Conservation (phyloP, 805 yeast species). For the Metschnikowia santaceciliae region DNA sequence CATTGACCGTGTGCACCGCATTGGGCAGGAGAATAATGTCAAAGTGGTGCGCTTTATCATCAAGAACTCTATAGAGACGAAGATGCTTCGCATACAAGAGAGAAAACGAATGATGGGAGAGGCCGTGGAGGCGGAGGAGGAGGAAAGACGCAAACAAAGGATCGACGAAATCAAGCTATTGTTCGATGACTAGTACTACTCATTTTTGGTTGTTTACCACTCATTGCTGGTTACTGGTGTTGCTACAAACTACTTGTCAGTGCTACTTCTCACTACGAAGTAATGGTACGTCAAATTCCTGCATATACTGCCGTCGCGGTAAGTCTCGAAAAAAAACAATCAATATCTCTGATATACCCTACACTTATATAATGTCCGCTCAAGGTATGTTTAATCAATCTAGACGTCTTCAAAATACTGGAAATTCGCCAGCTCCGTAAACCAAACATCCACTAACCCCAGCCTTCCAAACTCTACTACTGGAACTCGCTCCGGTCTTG, state of each 20-base stretch:
- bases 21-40: conserved; percentile 76
- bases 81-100: conserved; percentile 85
- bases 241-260: too few relatives aligned
- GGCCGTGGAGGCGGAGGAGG: conserved; percentile 71
- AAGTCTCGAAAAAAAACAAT: conserved; percentile 3
- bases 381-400: conserved; percentile 25
- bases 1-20: conserved; percentile 83
- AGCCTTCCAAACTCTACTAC: conserved; percentile 16
- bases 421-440: conserved; percentile 11
- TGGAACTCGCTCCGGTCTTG: conserved; percentile 12
- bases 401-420: too few relatives aligned
- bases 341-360: background rate
- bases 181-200: conserved; percentile 43
- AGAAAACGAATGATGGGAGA: conserved; percentile 78
- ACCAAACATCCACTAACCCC: background rate
- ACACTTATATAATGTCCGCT: background rate
- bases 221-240: background rate
- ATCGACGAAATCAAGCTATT: conserved; percentile 70
- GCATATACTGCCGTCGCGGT: background rate
- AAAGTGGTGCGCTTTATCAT: conserved; percentile 77
- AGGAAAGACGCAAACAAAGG: conserved; percentile 63
- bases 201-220: too few relatives aligned
- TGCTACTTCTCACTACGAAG: too few relatives aligned
- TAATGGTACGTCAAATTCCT: background rate
- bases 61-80: conserved; percentile 78